Base-by-base conservation (phyloP, 2,329 filamentous ascomycete species). In the Fusarium sp. region DNA sequence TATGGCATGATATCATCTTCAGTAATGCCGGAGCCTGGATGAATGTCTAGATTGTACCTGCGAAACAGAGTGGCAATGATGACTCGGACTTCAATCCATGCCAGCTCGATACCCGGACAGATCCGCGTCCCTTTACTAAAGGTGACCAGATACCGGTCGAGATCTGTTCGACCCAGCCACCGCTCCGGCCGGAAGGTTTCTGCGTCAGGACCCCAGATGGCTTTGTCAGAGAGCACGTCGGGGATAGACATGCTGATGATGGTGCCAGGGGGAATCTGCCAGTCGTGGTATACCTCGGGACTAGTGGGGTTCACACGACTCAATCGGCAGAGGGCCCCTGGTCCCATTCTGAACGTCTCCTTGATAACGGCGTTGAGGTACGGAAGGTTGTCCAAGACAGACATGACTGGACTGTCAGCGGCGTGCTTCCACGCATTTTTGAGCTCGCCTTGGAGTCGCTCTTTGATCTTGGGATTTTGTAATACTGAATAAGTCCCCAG, bases 61-160 rank as follows among this genome's bases (percentile, higher is more conserved):
- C 51, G 57, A 16, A 56, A 56, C 18, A 56, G 50, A 13, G 31
- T 60, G 7, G 40, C 57, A 3, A 60, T 16, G 7, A 62, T 37
- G 15, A 59, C 30, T 6, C 44, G 36, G 12, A 39, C 44, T n/a
- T 60, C 51, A 10, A 62, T 62, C 60, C 37, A 50, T 16, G 54
- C 54, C 12, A 60, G 23, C 34, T 60, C 57, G 6, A 60, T 60
- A 10, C 57, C 57, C 9, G 51, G 57, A 40, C 57, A 47, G 18
- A 60, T 23, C 7, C 57, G 40, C 3, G 57, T 60, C 37, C 57
- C 40, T 46, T 56, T 60, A n/a, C 57, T 60, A 16, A 60, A 60
- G 13, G 51, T 40, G 11, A 56, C 51, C 3, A 60, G 40, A 8
- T 47, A 60, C 18, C 51, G 34, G 31, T 60, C 57, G 11, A 60